phyloP scores from a whole-genome alignment of 352 stramenopile species.

The Phytophthora megakarya region DNA sequence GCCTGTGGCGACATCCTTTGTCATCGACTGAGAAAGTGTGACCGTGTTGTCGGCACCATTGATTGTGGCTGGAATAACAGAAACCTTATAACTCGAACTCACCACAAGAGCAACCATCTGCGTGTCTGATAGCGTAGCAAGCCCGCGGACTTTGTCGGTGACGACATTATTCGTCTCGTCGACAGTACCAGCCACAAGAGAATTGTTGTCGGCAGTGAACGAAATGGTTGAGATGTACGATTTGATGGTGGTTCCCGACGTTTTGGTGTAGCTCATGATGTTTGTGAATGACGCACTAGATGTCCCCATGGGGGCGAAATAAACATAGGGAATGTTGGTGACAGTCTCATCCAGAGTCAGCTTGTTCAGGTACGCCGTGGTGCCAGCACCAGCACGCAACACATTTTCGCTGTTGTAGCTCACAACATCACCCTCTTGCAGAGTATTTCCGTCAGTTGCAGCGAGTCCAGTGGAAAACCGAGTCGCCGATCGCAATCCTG shows the following conservation, averaged over 20 bases:
- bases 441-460: constrained; percentile 17
- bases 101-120: constrained; percentile 43
- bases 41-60: constrained; percentile 12
- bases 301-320: constrained; percentile 53
- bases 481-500: constrained; percentile 35
- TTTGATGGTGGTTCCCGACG: constrained; percentile 23
- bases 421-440: constrained; percentile 40
- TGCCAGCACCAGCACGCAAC: constrained; percentile 64
- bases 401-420: constrained; percentile 40
- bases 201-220: constrained; percentile 37
- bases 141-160: constrained; percentile 42
- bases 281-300: constrained; percentile 44
- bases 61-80: constrained; percentile 44
- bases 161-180: constrained; percentile 34
- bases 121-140: constrained; percentile 65
- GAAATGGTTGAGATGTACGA: constrained; percentile 60
- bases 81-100: constrained; percentile 4
- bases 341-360: constrained; percentile 25
- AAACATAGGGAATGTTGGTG: constrained; percentile 43
- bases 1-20: constrained; percentile 20
- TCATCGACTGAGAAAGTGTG: constrained; percentile 30
- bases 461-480: constrained; percentile 48
- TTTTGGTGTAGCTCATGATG: constrained; percentile 53
- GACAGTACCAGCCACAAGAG: constrained; percentile 25
- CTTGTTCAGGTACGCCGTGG: constrained; percentile 64